phyloP scores from a whole-genome alignment of 2,329 filamentous ascomycete species.

The Pseudogymnoascus verrucosus region DNA sequence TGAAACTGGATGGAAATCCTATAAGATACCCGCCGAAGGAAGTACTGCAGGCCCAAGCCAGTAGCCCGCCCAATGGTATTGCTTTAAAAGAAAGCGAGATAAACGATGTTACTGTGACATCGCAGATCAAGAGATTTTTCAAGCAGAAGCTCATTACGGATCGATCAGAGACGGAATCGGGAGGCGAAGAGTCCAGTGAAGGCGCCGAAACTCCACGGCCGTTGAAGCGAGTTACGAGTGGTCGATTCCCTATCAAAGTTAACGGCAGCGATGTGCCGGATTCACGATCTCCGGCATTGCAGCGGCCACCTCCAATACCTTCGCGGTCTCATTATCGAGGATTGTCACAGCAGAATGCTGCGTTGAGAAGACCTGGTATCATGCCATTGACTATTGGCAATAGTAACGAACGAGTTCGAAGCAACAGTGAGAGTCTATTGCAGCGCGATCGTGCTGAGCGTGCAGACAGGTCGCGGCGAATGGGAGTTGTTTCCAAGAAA shows the following conservation, averaged over 20 bases:
- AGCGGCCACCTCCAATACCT: constrained; percentile 68
- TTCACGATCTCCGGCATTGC: constrained; percentile 57
- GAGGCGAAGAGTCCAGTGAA: constrained; percentile 59
- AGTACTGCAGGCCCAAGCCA: constrained; percentile 51
- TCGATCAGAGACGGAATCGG: constrained; percentile 47
- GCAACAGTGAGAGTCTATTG: constrained; percentile 55
- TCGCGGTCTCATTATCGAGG: constrained; percentile 73
- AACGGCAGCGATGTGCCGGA: constrained; percentile 64
- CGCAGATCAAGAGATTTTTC: constrained; percentile 54
- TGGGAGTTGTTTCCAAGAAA: constrained; percentile 56
- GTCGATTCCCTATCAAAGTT: constrained; percentile 62
- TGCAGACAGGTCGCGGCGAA: constrained; percentile 50
- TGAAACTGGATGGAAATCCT: constrained; percentile 86
- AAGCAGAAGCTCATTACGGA: constrained; percentile 41
- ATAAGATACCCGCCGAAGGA: constrained; percentile 71
- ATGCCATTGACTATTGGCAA: constrained; percentile 63
- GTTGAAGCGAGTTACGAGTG: constrained; percentile 53
- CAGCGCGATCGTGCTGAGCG: constrained; percentile 39
- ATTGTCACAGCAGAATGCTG: constrained; percentile 56
- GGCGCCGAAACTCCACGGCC: constrained; percentile 71
- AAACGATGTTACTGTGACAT: constrained; percentile 50
- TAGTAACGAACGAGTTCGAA: constrained; percentile 57
- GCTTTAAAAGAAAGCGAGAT: constrained; percentile 55
- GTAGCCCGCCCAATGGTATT: constrained; percentile 48
- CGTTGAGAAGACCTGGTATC: constrained; percentile 62